Conservation (phyloP, 202 grass and related monocot genomes). For the Schoenoplectus tabernaemontani region DNA sequence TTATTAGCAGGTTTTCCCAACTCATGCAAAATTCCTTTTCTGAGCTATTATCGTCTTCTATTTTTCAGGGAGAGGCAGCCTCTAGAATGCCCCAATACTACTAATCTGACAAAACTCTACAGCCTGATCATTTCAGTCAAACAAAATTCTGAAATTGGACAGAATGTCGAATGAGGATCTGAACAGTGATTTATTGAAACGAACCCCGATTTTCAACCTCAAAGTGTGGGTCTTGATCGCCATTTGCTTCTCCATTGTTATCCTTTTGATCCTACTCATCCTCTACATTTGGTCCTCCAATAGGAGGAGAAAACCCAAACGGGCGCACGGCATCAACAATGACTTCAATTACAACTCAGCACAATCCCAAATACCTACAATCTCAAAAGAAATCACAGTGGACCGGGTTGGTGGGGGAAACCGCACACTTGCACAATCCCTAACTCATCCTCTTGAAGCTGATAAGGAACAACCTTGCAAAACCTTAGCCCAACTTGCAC, state of each 20-base stretch:
- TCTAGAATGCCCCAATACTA: slow-evolving; percentile 10
- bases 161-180: slow-evolving; percentile 7
- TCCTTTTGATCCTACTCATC: slow-evolving; percentile 38
- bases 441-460: slow-evolving; percentile 30
- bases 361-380: slow-evolving; percentile 53
- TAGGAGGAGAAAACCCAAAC: slow-evolving; percentile 38
- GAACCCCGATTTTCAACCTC: slow-evolving; percentile 50
- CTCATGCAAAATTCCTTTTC: neutral
- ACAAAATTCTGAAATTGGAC: neutral
- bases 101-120: neutral
- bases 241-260: slow-evolving; percentile 57
- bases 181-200: neutral
- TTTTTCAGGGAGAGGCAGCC: slow-evolving; percentile 17
- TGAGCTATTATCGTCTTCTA: neutral
- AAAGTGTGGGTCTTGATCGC: slow-evolving; percentile 78
- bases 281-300: slow-evolving; percentile 46
- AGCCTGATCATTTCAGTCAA: neutral
- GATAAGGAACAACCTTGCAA: slow-evolving; percentile 43
- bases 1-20: neutral
- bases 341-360: slow-evolving; percentile 23
- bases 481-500: slow-evolving; percentile 23
- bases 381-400: slow-evolving; percentile 78
- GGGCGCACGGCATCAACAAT: slow-evolving; percentile 28
- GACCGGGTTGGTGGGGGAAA: slow-evolving; percentile 44
- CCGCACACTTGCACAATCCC: slow-evolving; percentile 29